Evolutionary conservation across 2,329 filamentous ascomycete genomes (phyloP), one percentile per base, ranked within the genome.

Genomic region (Colletotrichum tofieldiae): DNA sequence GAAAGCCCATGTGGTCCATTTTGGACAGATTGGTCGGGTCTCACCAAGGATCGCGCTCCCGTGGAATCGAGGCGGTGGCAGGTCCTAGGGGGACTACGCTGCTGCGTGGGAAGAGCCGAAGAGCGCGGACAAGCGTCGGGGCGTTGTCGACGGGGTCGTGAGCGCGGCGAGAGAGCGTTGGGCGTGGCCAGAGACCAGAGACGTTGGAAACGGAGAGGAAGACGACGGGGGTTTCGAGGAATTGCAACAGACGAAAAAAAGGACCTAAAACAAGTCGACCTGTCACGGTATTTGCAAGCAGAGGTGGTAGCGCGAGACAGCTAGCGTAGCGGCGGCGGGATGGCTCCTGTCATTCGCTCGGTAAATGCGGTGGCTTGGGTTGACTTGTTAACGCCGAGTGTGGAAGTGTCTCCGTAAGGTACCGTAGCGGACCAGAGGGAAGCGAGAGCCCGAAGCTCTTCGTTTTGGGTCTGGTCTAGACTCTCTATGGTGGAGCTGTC

Each of bases 1-100:
- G 88, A 78, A 90, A 91, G 78, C 84, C 83, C 78, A 90, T 86
- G 74, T 85, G 87, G 76, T 90, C 85, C 86, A 88, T 88, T 62
- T 73, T 75, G 74, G 52, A 47, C 71, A 43, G 23, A 60, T 59
- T 47, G 37, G 43, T 16, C 55, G 51, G 45, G 23, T 14, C 41
- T 45, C 43, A 56, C 39, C 45, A 18, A 47, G 39, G 26, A 45
- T 60, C 65, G 37, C 45, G 37, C 45, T 49, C 43, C 49, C 43
- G 32, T 49, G 56, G 45, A 39, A 51, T 43, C 16, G 41, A 26
- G 54, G n/a, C 26, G 54, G 45, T 32, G 26, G 35, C 39, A 39
- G 43, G 29, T 12, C 59, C 41, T 8, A 16, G 51, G 29, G 20
- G 9, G 35, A 6, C 16, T 37, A 41, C 39, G 14, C 26, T 32